Conservation (phyloP, 179 eudicot genomes). For the Drosera spatulata region DNA sequence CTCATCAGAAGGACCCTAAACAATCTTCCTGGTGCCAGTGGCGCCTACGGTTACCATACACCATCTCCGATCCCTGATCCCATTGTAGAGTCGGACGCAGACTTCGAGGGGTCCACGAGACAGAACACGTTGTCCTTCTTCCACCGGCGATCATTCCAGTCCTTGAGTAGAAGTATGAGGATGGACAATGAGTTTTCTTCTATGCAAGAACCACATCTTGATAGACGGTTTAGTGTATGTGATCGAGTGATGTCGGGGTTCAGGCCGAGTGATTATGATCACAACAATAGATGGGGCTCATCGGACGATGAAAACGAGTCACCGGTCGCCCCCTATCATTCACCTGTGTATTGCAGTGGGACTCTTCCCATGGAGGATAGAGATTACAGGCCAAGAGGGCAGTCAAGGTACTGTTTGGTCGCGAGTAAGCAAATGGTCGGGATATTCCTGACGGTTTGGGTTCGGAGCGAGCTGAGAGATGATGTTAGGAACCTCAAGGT, state of each 20-base stretch:
- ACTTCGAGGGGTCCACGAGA: slow-evolving; percentile 67
- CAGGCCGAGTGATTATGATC: slow-evolving; percentile 48
- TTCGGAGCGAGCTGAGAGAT: slow-evolving; percentile 66
- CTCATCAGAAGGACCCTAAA: slow-evolving; percentile 33
- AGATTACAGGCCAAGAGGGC: slow-evolving; percentile 18
- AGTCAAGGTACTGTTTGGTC: slow-evolving; percentile 65
- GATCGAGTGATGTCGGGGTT: slow-evolving; percentile 49
- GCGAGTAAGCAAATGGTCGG: slow-evolving; percentile 98
- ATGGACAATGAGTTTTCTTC: slow-evolving; percentile 28
- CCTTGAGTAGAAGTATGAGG: slow-evolving; percentile 74
- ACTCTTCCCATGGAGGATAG: slow-evolving; percentile 18
- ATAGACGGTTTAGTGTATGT: slow-evolving; percentile 74
- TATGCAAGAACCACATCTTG: slow-evolving; percentile 45
- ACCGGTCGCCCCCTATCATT: slow-evolving; percentile 31
- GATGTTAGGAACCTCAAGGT: slow-evolving; percentile 75
- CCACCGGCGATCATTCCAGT: slow-evolving; percentile 65
- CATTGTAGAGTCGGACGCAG: slow-evolving; percentile 58
- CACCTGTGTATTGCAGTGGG: slow-evolving; percentile 34
- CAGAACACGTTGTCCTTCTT: slow-evolving; percentile 45
- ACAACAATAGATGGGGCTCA: slow-evolving; percentile 41
- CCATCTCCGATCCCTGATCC: slow-evolving; percentile 91
- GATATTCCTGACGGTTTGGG: slow-evolving; percentile 84
- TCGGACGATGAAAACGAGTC: slow-evolving; percentile 80
- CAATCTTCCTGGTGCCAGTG: slow-evolving; percentile 23
- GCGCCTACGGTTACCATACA: slow-evolving; percentile 48